Evolutionary conservation across 306 rosid species (phyloP).

Genomic region (Phaseolus lunatus): DNA sequence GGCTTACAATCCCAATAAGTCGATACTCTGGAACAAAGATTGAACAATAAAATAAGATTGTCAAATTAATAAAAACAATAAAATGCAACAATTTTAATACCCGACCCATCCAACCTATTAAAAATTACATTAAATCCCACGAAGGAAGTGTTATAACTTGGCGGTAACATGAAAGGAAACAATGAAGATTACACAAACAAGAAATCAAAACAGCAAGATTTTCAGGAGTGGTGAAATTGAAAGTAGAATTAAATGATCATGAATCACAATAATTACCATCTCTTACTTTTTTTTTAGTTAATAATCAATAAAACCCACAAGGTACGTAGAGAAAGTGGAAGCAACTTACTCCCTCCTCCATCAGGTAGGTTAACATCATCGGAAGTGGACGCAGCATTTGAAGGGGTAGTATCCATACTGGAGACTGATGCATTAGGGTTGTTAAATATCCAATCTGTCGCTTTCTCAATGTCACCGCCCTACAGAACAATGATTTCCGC

Average conservation of each 20-base stretch:
- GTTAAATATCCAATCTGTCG: slow-evolving; percentile 97
- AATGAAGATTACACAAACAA: neutral
- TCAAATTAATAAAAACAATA: neutral
- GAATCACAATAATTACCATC: neutral
- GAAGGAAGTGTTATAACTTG: neutral
- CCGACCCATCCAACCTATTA: neutral
- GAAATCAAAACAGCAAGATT: neutral
- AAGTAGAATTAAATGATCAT: neutral
- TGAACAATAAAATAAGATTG: neutral
- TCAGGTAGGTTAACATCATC: slow-evolving; percentile 67
- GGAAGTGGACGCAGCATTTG: slow-evolving; percentile 50
- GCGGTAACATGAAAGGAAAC: neutral
- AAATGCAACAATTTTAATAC: neutral
- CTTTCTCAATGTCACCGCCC: slow-evolving; percentile 97
- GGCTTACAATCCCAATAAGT: slow-evolving; percentile 89
- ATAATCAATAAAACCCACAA: neutral
- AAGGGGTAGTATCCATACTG: slow-evolving; percentile 71
- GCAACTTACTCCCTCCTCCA: slow-evolving; percentile 95
- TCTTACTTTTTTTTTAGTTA: neutral
- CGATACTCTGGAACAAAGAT: slow-evolving; percentile 65
- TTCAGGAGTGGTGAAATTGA: neutral
- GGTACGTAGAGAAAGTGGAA: slow-evolving; percentile 12
- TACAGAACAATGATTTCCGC: slow-evolving; percentile 43
- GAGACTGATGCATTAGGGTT: slow-evolving; percentile 78
- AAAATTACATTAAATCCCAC: neutral